Base-by-base conservation (phyloP, 1,284 basidiomycete species). In the Rugosomyces carneus region DNA sequence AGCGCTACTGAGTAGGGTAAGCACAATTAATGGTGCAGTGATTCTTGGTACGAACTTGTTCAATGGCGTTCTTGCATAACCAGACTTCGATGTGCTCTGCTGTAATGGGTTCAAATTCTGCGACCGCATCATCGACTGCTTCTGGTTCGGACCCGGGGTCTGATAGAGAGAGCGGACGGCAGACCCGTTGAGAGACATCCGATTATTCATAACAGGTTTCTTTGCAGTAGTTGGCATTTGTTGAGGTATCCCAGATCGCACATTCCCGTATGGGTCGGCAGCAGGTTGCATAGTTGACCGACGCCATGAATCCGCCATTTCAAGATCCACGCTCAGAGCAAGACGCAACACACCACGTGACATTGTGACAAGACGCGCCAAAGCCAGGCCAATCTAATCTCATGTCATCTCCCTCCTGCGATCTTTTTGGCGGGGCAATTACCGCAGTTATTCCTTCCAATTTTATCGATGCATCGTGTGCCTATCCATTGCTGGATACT, bases 391-490 rank as follows among this genome's bases (percentile, higher is more conserved):
- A 45, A 29, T 29, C 27, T 29, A 29, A 29, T 29, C 27, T 23
- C 1, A 55, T 55, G 54, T 7, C 35, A 19, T 23, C 56, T 42
- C 46, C 47, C n/a, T n/a, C n/a, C 40, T n/a, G 61, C 43, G 57
- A 75, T 6, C 71, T 89, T 0, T 89, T 86, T 62, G 86, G 81
- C 9, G 93, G 93, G n/a, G 89, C 91, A 4, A 91, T 98, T 51
- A 76, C 72, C 9, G 73, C 80, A 10, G 60, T 70, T 23, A 65
- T 90, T 0, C 85, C 87, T 1, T 36, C 58, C 1, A 56, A 68
- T 49, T 77, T 91, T 52, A 63, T 90, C 46, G 94, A 99, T 67
- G 92, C 86, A 42, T 91, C 91, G 94, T 95, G 69, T 57, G 89
- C 44, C 49, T 34, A 48, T 49, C 16, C 4, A 45, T 38, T 20